Conservation (phyloP, 805 yeast species). For the Zygosaccharomyces siamensis region DNA sequence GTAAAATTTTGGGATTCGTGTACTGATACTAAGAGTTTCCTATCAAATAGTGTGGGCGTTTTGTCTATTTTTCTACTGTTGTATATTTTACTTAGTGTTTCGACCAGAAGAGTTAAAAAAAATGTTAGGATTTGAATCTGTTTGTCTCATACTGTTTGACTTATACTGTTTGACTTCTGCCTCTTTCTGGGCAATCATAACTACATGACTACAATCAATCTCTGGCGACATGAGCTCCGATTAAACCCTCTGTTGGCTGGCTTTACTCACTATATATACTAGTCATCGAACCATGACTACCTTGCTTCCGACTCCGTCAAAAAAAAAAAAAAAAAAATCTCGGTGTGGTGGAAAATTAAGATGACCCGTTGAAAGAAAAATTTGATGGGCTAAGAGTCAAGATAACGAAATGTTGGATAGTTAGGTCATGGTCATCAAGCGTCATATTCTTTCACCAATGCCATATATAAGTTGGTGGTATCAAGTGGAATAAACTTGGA, state of each 20-base stretch:
- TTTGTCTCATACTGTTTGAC: background rate
- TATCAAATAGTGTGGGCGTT: background rate
- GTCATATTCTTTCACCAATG: background rate
- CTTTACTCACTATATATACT: background rate
- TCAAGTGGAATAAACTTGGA: background rate
- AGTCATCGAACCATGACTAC: slow-evolving; percentile 5
- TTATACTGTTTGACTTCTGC: background rate
- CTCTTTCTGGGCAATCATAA: background rate
- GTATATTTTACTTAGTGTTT: background rate
- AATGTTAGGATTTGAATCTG: background rate
- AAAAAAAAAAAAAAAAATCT: background rate
- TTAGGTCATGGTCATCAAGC: slow-evolving; percentile 13
- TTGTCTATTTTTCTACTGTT: background rate
- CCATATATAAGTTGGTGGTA: background rate
- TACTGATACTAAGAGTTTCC: slow-evolving; percentile 47
- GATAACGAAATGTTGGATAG: slow-evolving; percentile 4
- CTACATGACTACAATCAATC: background rate
- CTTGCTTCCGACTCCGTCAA: background rate
- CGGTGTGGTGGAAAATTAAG: background rate
- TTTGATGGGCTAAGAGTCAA: background rate
- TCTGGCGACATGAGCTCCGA: too few species aligned
- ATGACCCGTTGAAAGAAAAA: slow-evolving; percentile 1
- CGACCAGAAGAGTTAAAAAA: background rate
- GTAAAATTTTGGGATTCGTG: slow-evolving; percentile 96
- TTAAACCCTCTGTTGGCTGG: background rate